Percentiles rank a stretch among this genome's conserved stretches.
Conservation (phyloP, 441 rosid species). For the Breynia disticha region DNA sequence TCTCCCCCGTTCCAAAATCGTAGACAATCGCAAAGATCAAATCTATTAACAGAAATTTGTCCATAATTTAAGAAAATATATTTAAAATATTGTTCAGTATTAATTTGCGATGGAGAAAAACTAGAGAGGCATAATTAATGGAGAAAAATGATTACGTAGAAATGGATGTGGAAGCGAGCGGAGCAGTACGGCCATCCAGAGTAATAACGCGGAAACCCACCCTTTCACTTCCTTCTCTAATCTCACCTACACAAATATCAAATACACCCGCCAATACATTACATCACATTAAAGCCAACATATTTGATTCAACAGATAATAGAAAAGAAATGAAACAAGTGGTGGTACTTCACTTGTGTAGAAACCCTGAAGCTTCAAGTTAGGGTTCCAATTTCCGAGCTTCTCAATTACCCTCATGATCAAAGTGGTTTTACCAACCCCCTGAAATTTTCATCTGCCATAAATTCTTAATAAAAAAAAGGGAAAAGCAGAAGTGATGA, state of each 20-base stretch:
- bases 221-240: constrained; percentile 45
- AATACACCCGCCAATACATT: too few relatives aligned
- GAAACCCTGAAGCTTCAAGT: constrained; percentile 53
- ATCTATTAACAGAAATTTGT: too few relatives aligned
- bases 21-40: too few relatives aligned
- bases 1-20: too few relatives aligned
- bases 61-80: too few relatives aligned
- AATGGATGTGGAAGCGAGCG: constrained; percentile 41
- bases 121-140: background rate
- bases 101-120: background rate
- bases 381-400: constrained; percentile 37
- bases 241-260: constrained; percentile 29
- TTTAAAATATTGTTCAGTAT: too few relatives aligned
- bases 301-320: background rate
- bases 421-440: constrained; percentile 64
- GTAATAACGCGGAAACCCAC: constrained; percentile 58
- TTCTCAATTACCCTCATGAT: constrained; percentile 39
- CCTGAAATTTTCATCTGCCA: constrained; percentile 22
- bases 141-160: constrained; percentile 28
- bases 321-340: background rate
- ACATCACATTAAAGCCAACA: too few relatives aligned
- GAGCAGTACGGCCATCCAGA: constrained; percentile 47
- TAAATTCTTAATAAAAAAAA: background rate
- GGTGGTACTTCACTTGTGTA: constrained; percentile 38
- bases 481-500: background rate